Evolutionary conservation across 75 land plant genomes (phyloP), one percentile per base, ranked within the genome.

Genomic region (Cryptomeria japonica): DNA sequence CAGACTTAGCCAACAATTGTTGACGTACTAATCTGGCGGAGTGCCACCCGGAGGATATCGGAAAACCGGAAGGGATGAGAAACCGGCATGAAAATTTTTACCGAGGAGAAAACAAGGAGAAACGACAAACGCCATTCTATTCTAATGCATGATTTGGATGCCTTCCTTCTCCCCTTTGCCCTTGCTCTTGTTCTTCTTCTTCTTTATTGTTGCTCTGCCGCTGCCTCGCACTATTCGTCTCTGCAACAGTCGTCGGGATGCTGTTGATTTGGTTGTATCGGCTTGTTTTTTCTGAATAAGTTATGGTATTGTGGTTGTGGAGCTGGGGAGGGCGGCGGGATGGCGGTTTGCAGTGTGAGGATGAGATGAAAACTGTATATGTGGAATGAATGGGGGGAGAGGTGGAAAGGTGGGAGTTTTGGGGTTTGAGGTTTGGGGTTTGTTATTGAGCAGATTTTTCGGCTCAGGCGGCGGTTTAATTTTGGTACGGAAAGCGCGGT

Each of bases 121-220:
- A 44, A 10, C 84, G 84, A 82, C 84, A 82, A 82, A 42, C 0
- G 3, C 84, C 47, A 41, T 82, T 19, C 84, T 82, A 82, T 82
- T 82, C 84, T 44, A 42, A 37, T 80, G 41, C 41, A 80, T 16
- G 25, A 6, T 80, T 9, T 80, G 3, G 83, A 80, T 80, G 41
- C 22, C 83, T 37, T 6, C 1, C 5, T 44, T 44, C 46, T 44
- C 46, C 46, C 5, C 46, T 6, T 44, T n/a, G n/a, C 18, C 18
- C 0, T 22, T 37, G 37, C 44, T 7, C 38, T 80, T 37, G 13
- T 41, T 41, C 31, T 38, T n/a, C 44, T 36, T 41, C 32, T 39
- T n/a, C n/a, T n/a, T n/a, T n/a, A n/a, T n/a, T 31, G 42, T 37
- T 14, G 41, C 41, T 41, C 25, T 41, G n/a, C n/a, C 46, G 18